Evolutionary conservation across 2,329 filamentous ascomycete genomes (phyloP).

Genomic region (Exophiala calicioides): DNA sequence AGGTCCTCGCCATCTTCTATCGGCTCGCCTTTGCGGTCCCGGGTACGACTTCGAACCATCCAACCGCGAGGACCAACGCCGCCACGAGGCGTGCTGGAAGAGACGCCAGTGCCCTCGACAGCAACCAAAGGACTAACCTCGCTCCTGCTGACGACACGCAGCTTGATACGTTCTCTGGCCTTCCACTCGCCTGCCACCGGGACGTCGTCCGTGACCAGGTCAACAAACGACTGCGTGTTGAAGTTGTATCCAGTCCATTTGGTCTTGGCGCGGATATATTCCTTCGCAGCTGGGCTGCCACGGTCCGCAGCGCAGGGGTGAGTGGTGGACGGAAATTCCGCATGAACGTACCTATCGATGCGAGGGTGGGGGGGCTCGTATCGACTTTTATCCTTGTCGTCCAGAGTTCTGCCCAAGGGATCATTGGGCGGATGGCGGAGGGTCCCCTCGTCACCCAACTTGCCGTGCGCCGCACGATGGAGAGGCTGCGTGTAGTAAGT

Average conservation of each 20-base stretch:
- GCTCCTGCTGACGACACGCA: slow-evolving; percentile 46
- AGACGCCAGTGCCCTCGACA: slow-evolving; percentile 28
- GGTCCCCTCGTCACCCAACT: slow-evolving; percentile 10
- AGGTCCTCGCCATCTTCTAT: slow-evolving; percentile 42
- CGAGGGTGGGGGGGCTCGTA: slow-evolving; percentile 41
- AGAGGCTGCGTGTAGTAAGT: slow-evolving; percentile 63
- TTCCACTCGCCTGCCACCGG: slow-evolving; percentile 32
- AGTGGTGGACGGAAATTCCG: slow-evolving; percentile 46
- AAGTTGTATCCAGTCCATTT: slow-evolving; percentile 47
- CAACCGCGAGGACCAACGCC: slow-evolving; percentile 31
- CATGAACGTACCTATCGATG: slow-evolving; percentile 41
- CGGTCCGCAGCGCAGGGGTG: too few relatives aligned
- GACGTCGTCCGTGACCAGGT: slow-evolving; percentile 45
- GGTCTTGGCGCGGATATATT: slow-evolving; percentile 48
- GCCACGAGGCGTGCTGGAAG: too few relatives aligned
- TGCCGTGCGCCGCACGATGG: slow-evolving; percentile 34
- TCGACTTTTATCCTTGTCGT: slow-evolving; percentile 26
- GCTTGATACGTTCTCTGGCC: slow-evolving; percentile 41
- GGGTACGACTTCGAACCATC: slow-evolving; percentile 36
- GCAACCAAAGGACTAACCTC: slow-evolving; percentile 43
- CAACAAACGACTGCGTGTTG: slow-evolving; percentile 44
- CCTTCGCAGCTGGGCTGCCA: slow-evolving; percentile 33
- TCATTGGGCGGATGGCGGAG: slow-evolving; percentile 19
- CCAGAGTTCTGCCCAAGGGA: slow-evolving; percentile 23
- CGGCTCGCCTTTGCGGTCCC: slow-evolving; percentile 31